A percentile compares a stretch with the other conserved stretches of the same genome.
These are phyloP conservation scores for Sisymbrium altissimum DNA, from an alignment of 345 rosid species.

Conservation along the genomic window DNA sequence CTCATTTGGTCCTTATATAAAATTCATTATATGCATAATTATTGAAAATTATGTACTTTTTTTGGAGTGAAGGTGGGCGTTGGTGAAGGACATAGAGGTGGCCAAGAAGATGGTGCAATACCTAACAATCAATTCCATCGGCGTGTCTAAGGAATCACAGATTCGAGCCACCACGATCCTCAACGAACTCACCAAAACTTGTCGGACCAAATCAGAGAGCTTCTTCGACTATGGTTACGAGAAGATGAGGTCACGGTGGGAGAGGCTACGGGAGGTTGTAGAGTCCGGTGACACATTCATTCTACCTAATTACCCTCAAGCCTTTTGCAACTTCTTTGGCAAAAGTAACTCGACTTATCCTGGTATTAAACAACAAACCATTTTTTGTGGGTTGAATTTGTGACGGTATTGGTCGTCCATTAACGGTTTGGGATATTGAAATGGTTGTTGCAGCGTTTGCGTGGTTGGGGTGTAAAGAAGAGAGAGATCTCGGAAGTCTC, in stretches of 20 bases:
- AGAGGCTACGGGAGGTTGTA: conserved; percentile 43
- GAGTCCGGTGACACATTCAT: conserved; percentile 38
- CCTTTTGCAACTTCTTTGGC: conserved; percentile 54
- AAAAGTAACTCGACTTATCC: conserved; percentile 41
- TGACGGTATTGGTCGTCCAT: neutral
- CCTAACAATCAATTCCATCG: conserved; percentile 53
- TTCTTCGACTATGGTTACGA: conserved; percentile 50
- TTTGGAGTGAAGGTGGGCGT: conserved; percentile 56
- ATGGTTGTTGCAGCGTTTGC: conserved; percentile 53
- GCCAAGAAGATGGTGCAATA: conserved; percentile 62
- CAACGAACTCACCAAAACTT: conserved; percentile 37
- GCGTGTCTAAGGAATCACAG: conserved; percentile 82
- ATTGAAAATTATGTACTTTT: neutral
- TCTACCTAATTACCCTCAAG: conserved; percentile 46
- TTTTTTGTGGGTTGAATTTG: neutral
- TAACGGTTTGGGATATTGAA: neutral
- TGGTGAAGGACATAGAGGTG: conserved; percentile 60
- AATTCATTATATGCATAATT: neutral
- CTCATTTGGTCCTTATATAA: neutral
- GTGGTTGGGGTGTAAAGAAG: conserved; percentile 65
- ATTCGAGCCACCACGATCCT: conserved; percentile 70
- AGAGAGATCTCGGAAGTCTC: conserved; percentile 38
- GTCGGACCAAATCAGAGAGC: conserved; percentile 34
- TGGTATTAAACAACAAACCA: conserved; percentile 36
- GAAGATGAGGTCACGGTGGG: conserved; percentile 64